Evolutionary conservation across 352 stramenopile species (phyloP), one percentile per base, ranked within the genome.

Genomic region (Phytophthora parvispora): DNA sequence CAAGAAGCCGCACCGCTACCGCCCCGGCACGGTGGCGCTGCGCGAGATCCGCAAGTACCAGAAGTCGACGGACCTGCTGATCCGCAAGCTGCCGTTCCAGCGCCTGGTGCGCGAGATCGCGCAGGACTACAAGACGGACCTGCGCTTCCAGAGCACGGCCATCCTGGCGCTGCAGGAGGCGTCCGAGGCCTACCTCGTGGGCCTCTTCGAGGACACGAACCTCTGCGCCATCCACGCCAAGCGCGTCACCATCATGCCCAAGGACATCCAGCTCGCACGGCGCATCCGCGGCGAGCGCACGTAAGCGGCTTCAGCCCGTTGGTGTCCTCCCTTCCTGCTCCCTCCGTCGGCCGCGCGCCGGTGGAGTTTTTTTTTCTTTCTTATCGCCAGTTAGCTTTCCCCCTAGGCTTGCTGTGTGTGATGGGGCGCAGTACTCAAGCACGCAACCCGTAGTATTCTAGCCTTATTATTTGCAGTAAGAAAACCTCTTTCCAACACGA

Each of bases 21-120:
- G 83, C 59, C 87, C 87, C 4, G 93, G 93, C 38, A 90, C 95
- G 78, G 71, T 84, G 54, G 96, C 96, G 16, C 80, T 99, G 24
- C 88, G 91, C 62, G 97, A 99, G 86, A 99, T 99, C 75, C 87
- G 97, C 66, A 88, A 94, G 69, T 99, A 99, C 83, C 98, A 99
- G 82, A 92, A 90, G 60, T 97, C 84, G 42, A 99, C 97, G 12
- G 97, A 99, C 66, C 82, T 99, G 65, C 78, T 99, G 40, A 86
- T 99, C 64, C 93, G 97, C 57, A 97, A 98, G 77, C 82, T 99
- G 55, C 97, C 97, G 50, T 99, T 99, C 86, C 95, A 97, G 57
- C 84, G 97, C n/a, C 83, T 99, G 28, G 97, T 98, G 61, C 87
- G 94, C 42, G 93, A 98, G 82, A 99, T 99, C 76, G 92, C 96